Evolutionary conservation across 495 filamentous ascomycete genomes (phyloP).

Genomic region (Pseudoneurospora amorphoporcata): DNA sequence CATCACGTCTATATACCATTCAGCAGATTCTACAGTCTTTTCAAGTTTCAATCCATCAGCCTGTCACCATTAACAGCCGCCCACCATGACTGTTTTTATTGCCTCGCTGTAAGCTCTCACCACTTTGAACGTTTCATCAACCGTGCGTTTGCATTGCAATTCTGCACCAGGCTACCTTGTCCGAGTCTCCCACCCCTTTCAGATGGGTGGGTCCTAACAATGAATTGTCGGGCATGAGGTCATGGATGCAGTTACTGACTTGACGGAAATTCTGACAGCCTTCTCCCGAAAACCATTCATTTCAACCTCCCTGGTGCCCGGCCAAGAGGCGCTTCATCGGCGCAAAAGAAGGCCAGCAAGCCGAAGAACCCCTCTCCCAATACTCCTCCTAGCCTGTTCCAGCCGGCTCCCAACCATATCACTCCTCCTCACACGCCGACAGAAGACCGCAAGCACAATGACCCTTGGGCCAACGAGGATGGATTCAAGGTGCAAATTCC

Average conservation of each 20-base stretch:
- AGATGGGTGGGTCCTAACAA: background rate
- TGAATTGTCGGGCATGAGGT: background rate
- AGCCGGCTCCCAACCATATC: slow-evolving; percentile 25
- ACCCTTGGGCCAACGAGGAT: slow-evolving; percentile 50
- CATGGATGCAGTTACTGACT: background rate
- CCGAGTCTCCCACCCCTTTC: background rate
- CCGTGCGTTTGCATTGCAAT: background rate
- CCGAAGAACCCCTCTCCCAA: slow-evolving; percentile 19
- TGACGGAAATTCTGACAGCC: slow-evolving; percentile 38
- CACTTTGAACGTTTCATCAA: background rate
- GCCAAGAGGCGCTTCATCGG: slow-evolving; percentile 19
- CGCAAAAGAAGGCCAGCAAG: slow-evolving; percentile 21
- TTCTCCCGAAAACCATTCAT: slow-evolving; percentile 82
- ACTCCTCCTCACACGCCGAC: slow-evolving; percentile 51
- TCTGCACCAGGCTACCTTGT: slow-evolving; percentile 1
- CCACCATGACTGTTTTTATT: slow-evolving; percentile 71
- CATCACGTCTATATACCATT: slow-evolving; percentile 27
- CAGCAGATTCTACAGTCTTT: background rate
- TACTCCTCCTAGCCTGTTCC: slow-evolving; percentile 36
- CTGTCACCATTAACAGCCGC: slow-evolving; percentile 3
- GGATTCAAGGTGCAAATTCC: slow-evolving; percentile 35
- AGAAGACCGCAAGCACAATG: slow-evolving; percentile 43
- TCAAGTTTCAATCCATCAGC: background rate
- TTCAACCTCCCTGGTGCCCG: slow-evolving; percentile 45
- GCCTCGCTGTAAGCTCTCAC: slow-evolving; percentile 61